A percentile compares a stretch with the other conserved stretches of the same genome.
Evolutionary conservation across 129 eudicot genomes (phyloP).

Genomic region (Helianthus tuberosus): DNA sequence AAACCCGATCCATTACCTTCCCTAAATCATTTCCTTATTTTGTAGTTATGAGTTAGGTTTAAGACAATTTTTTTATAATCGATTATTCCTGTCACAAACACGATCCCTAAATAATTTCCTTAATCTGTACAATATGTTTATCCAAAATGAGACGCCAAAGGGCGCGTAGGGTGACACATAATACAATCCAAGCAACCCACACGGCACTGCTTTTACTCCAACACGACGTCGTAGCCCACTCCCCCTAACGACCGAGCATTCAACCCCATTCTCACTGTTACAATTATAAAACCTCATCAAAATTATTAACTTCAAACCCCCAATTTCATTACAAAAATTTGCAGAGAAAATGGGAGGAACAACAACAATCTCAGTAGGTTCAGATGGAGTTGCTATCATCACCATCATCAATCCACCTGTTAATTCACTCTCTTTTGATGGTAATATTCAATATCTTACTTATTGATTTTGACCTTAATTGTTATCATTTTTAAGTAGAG

Average conservation of each 20-base stretch:
- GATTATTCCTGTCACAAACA: too few relatives aligned
- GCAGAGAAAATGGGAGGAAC: slow-evolving; percentile 46
- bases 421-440: slow-evolving; percentile 86
- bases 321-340: background rate
- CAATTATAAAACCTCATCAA: background rate
- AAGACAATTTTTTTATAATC: too few relatives aligned
- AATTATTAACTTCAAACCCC: slow-evolving; percentile 10
- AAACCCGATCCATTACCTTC: too few relatives aligned
- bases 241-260: background rate
- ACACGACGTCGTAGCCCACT: background rate
- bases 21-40: too few relatives aligned
- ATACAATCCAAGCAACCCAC: slow-evolving; percentile 1
- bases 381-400: slow-evolving; percentile 90
- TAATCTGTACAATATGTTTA: too few relatives aligned
- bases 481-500: background rate
- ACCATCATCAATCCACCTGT: slow-evolving; percentile 93
- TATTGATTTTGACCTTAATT: too few relatives aligned
- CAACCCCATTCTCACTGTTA: background rate
- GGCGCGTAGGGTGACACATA: slow-evolving; percentile 5
- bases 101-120: too few relatives aligned
- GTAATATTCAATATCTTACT: slow-evolving; percentile 35
- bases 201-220: background rate
- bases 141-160: background rate
- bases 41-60: too few relatives aligned
- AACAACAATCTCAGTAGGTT: slow-evolving; percentile 78